A percentile compares a stretch with the other conserved stretches of the same genome.
phyloP scores from a whole-genome alignment of 2,329 filamentous ascomycete species.

The Xylaria sp. region DNA sequence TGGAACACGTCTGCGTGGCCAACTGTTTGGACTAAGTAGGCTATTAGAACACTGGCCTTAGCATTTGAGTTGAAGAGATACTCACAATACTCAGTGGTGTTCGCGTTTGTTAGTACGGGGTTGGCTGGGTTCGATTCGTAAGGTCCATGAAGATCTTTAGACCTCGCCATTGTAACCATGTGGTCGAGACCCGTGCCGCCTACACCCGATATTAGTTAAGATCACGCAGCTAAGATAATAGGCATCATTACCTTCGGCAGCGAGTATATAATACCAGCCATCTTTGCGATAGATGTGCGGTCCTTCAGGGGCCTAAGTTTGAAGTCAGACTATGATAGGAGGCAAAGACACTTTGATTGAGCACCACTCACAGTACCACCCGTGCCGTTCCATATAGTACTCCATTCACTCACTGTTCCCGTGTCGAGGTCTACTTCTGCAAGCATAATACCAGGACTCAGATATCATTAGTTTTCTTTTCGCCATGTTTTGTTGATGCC shows the following conservation, averaged over 20 bases:
- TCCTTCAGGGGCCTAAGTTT: slow-evolving; percentile 58
- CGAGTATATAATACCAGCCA: slow-evolving; percentile 64
- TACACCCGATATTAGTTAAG: slow-evolving; percentile 10
- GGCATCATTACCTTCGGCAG: slow-evolving; percentile 57
- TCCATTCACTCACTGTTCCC: slow-evolving; percentile 53
- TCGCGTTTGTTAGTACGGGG: slow-evolving; percentile 59
- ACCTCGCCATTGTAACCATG: slow-evolving; percentile 61
- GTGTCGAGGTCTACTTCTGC: slow-evolving; percentile 55
- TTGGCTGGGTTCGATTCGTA: slow-evolving; percentile 57
- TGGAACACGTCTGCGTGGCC: slow-evolving; percentile 69
- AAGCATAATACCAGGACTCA: slow-evolving; percentile 54
- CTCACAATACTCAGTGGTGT: slow-evolving; percentile 56
- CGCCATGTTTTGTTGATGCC: background rate
- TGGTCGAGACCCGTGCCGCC: slow-evolving; percentile 61
- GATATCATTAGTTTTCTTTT: background rate
- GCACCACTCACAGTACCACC: slow-evolving; percentile 51
- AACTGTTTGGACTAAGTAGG: slow-evolving; percentile 59
- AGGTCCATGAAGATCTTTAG: slow-evolving; percentile 55
- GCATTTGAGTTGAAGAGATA: background rate
- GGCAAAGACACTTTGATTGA: background rate
- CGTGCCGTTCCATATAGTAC: slow-evolving; percentile 60
- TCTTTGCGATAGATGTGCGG: slow-evolving; percentile 65
- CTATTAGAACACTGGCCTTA: background rate
- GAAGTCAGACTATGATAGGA: slow-evolving; percentile 25
- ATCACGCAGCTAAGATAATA: too few species aligned